Base-by-base conservation (phyloP, 805 yeast species). In the Saturnispora galanensis region DNA sequence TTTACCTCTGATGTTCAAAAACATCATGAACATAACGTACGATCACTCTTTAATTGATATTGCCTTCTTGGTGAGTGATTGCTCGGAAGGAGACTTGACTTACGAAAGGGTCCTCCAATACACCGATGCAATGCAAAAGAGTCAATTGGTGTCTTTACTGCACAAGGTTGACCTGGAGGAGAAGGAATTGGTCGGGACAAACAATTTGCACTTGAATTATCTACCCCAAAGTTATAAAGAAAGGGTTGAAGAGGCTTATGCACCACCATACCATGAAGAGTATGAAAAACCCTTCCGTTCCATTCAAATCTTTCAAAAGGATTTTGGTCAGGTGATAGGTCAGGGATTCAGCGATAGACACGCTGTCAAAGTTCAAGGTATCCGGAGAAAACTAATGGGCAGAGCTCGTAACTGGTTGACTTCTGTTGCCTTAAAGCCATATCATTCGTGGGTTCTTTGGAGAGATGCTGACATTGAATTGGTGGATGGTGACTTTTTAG, bases 381-480 rank as follows among this genome's bases (percentile, higher is more conserved):
- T 81, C 35, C 73, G 95, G 58, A 69, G 95, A 52, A 84, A 84
- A 57, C 63, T 84, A 52, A 84, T 84, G 95, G 94, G 89, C 1
- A 71, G 90, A 47, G 93, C 94, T 2, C 70, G 95, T 63, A 84
- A 84, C 57, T 84, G 95, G 95, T 65, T 84, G 39, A 74, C 85
- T 5, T 72, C 84, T 1, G 74, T 75, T 36, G 85, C 93, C 0
- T 66, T 84, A 47, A 77, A 81, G 56, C 87, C 95, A 3, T 81
- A 84, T 56, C 95, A 84, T 60, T 82, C 90, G 1, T 84, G 95
- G 95, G 90, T 84, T 10, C 84, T 84, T 58, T 84, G 95, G 95
- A 71, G 95, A 67, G 95, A 84, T 61, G 93, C 77, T 1, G 95
- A 84, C 57, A 79, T 84, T 41, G 95, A 84, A 56, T 70, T 83